These are phyloP conservation scores for Yamadazyma sp. DNA, from an alignment of 805 yeast species.

Conservation along the genomic window DNA sequence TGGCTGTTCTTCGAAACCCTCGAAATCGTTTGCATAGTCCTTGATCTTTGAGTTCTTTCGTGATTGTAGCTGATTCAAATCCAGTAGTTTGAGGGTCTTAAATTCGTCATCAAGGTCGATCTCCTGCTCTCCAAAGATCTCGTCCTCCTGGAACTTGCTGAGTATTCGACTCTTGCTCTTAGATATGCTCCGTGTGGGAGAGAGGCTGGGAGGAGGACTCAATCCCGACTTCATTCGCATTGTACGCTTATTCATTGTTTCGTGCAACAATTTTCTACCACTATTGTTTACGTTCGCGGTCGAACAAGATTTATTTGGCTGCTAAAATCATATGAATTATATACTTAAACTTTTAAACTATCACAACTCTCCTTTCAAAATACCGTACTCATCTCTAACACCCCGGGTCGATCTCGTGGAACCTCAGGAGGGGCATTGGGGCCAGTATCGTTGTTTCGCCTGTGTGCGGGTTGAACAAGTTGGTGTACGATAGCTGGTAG, in stretches of 20 bases:
- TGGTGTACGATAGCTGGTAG: conserved; percentile 19
- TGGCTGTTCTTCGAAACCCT: conserved; percentile 1
- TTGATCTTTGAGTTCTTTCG: not conserved
- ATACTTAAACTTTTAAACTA: too few relatives aligned
- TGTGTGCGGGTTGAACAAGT: conserved; percentile 58
- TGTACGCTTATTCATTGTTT: conserved; percentile 9
- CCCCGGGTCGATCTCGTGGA: conserved; percentile 31
- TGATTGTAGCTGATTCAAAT: conserved; percentile 4
- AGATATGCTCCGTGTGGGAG: conserved; percentile 1
- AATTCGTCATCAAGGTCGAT: conserved; percentile 26
- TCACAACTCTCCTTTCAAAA: conserved; percentile 1
- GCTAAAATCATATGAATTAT: too few relatives aligned
- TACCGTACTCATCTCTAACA: conserved; percentile 16
- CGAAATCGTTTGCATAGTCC: conserved; percentile 9
- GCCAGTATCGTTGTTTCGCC: conserved; percentile 69
- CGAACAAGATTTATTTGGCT: too few relatives aligned
- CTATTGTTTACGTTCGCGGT: conserved; percentile 2
- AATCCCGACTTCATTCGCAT: conserved; percentile 11
- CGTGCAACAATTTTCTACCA: too few relatives aligned
- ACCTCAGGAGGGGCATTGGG: conserved; percentile 48
- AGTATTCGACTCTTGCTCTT: conserved; percentile 20
- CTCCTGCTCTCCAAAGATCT: conserved; percentile 28
- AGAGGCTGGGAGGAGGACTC: conserved; percentile 13
- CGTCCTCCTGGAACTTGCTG: conserved; percentile 24
- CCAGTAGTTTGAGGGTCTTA: conserved; percentile 22